A percentile compares a stretch with the other conserved stretches of the same genome.
These are phyloP conservation scores for Wallacemonas sp. DNA, from an alignment of 208 protist genomes.

Conservation along the genomic window DNA sequence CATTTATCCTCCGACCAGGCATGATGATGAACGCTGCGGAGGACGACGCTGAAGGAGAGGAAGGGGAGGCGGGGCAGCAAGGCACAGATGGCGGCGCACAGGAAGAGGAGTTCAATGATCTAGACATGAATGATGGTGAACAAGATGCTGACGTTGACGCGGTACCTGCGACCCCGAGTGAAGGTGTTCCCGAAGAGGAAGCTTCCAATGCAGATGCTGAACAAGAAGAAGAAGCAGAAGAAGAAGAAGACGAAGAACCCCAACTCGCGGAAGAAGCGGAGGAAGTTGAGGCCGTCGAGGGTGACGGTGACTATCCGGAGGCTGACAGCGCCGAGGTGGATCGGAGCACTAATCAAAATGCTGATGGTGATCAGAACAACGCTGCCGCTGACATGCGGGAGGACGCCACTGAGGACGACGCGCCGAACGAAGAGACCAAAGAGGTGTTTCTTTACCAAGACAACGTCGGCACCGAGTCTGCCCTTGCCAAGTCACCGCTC, in stretches of 20 bases:
- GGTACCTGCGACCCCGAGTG: background rate
- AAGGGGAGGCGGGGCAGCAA: background rate
- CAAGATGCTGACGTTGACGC: too few species aligned
- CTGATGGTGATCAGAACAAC: background rate
- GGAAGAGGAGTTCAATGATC: too few species aligned
- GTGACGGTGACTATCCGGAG: too few species aligned
- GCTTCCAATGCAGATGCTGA: too few species aligned
- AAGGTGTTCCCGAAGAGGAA: too few species aligned
- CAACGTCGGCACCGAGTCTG: conserved; percentile 32
- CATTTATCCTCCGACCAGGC: background rate
- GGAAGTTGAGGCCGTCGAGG: too few species aligned
- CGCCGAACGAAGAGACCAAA: background rate
- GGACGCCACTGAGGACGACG: background rate
- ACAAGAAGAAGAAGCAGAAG: too few species aligned
- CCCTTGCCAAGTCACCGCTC: background rate
- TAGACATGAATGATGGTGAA: too few species aligned
- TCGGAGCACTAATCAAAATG: background rate
- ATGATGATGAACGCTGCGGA: background rate
- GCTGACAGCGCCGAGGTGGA: background rate
- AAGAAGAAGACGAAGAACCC: too few species aligned
- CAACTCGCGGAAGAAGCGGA: too few species aligned
- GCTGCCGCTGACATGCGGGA: background rate
- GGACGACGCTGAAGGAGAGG: background rate
- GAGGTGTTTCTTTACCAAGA: conserved; percentile 2
- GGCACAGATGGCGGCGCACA: background rate